Conservation (phyloP, 129 eudicot genomes). For the Daucus carota region DH1_v3.0 NC_030386.2:5291501-5292000, state of each 20-base stretch:
- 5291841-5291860: not conserved
- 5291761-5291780: not conserved
- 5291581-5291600: no score
- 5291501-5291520: no score
- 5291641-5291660: not conserved
- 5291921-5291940: slow-evolving; percentile 83
- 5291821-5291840: slow-evolving; percentile 1
- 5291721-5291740: not conserved
- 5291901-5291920: slow-evolving; percentile 47
- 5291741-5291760: not conserved
- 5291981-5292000: slow-evolving; percentile 90
- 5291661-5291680: not conserved
- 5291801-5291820: not conserved
- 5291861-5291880: not conserved
- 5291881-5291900: slow-evolving; percentile 31
- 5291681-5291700: not conserved
- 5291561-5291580: not conserved
- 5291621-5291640: no score
- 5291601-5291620: no score
- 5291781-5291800: not conserved
- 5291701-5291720: not conserved
- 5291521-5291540: no score
- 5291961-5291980: slow-evolving; percentile 64
- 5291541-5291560: no score
- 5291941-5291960: slow-evolving; percentile 55